Base-by-base conservation (phyloP, 257 asterid species). In the Anisodus acutangulus region DNA sequence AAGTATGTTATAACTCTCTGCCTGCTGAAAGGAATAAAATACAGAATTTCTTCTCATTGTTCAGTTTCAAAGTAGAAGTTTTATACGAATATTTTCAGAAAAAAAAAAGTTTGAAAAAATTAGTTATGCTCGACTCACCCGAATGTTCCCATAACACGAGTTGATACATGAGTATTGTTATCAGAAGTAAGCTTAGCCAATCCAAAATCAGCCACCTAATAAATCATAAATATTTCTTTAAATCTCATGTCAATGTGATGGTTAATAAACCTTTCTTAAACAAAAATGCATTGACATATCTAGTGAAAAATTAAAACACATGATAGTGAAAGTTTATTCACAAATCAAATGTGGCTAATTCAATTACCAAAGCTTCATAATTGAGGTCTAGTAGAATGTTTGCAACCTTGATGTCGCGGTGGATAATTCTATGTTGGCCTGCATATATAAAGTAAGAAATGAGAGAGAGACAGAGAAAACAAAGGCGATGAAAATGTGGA, bases 121-220 rank as follows among this genome's bases (percentile, higher is more conserved):
- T 15, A 16, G 39, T 22, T 11, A 74, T 49, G 62, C n/a, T 74
- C 12, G 45, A 51, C 81, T 76, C 70, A 93, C 99, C 99, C 99
- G 19, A 96, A 94, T 66, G 99, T 96, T 85, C 99, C 99, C 99
- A 94, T 95, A 17, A 95, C 98, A 4, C 99, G 99, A 0, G 99
- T 96, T 2, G 98, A 96, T 67, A 96, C 98, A 76, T 96, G 99
- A 87, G 98, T 96, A 82, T 86, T 70, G 84, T 92, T 94, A 41
- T 93, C 99, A 2, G 98, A 89, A 45, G 99, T 86, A 78, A 95
- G 98, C 84, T 95, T 95, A 15, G 99, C 99, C 91, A 95, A 90
- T 60, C 99, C 99, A 39, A 95, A 95, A 90, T 95, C 99, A 47
- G 99, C 98, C 88, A 96, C 99, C 99, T 96, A 80, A 39, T 83